phyloP scores from a whole-genome alignment of 192 early-diverging fungal genomes.

The Lunasporangiospora selenospora region DNA sequence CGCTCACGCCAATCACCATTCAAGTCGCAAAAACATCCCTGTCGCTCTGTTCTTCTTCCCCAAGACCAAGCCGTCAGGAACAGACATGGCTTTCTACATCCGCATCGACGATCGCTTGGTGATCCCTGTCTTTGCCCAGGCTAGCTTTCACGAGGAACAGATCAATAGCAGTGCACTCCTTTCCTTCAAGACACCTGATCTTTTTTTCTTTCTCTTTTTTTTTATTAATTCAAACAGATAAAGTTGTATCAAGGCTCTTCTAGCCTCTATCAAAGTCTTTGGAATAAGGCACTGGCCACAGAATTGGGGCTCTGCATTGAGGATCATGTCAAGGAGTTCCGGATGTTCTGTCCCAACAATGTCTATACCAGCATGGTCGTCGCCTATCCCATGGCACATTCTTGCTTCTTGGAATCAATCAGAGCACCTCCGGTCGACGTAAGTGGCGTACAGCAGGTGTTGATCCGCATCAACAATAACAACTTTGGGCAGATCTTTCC shows the following conservation, averaged over 20 bases:
- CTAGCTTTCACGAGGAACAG: too few relatives aligned
- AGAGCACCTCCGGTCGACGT: not conserved
- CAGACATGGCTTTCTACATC: too few relatives aligned
- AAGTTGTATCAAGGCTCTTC: not conserved
- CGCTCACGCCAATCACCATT: not conserved
- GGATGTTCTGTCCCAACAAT: not conserved
- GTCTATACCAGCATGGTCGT: not conserved
- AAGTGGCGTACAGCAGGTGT: not conserved
- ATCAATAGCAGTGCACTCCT: not conserved
- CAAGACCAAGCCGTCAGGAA: not conserved
- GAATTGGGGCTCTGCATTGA: not conserved
- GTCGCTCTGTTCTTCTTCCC: not conserved
- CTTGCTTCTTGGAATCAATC: not conserved
- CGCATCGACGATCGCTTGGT: not conserved
- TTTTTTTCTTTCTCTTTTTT: not conserved
- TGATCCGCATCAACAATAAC: not conserved
- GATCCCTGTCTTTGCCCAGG: conserved; percentile 1
- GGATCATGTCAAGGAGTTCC: not conserved
- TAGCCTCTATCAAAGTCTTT: not conserved
- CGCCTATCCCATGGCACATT: not conserved
- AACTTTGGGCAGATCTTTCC: conserved; percentile 1
- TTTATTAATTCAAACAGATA: conserved; percentile 1
- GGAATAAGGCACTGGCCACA: conserved; percentile 2
- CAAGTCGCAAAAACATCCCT: not conserved
- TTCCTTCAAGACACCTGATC: not conserved